A percentile compares a stretch with the other conserved stretches of the same genome.
These are phyloP conservation scores for Phoma herbarum DNA, from an alignment of 2,329 filamentous ascomycete genomes.

Conservation along the genomic window DNA sequence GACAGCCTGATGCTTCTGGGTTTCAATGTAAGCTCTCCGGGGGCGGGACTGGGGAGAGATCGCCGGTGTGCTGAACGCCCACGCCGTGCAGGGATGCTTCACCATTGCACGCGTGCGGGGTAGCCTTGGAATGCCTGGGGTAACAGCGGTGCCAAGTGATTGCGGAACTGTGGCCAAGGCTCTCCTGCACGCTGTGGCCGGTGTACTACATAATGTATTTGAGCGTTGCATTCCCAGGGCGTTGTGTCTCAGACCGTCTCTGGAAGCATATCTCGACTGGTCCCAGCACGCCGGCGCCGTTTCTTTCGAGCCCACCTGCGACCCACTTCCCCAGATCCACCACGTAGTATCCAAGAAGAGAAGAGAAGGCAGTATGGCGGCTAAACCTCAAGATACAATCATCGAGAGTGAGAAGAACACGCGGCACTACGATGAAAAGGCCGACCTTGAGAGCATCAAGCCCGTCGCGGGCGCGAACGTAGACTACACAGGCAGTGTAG, in stretches of 20 bases:
- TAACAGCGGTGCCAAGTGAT: conserved; percentile 26
- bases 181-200: not conserved
- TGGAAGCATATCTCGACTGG: not conserved
- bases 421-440: conserved; percentile 32
- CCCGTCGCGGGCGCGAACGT: conserved; percentile 23
- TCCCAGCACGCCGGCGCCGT: not conserved
- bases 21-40: too few species aligned
- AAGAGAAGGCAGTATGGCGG: conserved; percentile 14
- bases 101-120: conserved; percentile 33
- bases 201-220: conserved; percentile 7
- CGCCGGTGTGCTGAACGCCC: not conserved
- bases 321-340: not conserved
- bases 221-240: conserved; percentile 10
- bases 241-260: not conserved
- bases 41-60: not conserved
- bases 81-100: conserved; percentile 10
- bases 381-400: not conserved
- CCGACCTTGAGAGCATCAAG: conserved; percentile 29
- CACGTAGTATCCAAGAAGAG: not conserved
- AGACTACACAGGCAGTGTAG: conserved; percentile 44
- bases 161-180: conserved; percentile 3
- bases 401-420: conserved; percentile 30
- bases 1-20: not conserved
- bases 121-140: conserved; percentile 28
- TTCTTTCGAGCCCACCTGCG: not conserved